Percentiles rank a stretch among this genome's conserved stretches.
These are phyloP conservation scores for Blastosporella zonata DNA, from an alignment of 1,284 basidiomycete genomes.

Conservation along the genomic window DNA sequence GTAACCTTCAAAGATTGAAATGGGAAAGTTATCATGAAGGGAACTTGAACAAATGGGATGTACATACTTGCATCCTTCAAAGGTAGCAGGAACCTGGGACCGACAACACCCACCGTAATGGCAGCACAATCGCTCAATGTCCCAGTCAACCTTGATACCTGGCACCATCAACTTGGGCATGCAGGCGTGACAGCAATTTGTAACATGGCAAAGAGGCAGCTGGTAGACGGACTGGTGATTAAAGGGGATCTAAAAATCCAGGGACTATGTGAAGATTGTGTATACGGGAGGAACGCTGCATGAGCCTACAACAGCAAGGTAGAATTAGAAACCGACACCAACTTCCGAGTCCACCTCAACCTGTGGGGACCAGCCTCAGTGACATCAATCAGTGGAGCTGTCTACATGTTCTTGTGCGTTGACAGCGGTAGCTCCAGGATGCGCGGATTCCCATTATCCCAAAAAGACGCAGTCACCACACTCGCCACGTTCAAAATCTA, in stretches of 20 bases:
- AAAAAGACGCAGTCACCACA: conserved; percentile 15
- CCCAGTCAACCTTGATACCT: neutral
- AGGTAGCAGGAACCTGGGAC: neutral
- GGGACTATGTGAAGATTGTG: conserved; percentile 22
- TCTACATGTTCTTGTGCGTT: conserved; percentile 21
- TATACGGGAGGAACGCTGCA: conserved; percentile 20
- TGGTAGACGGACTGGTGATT: conserved; percentile 14
- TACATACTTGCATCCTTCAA: neutral
- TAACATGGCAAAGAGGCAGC: neutral
- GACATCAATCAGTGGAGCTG: conserved; percentile 5
- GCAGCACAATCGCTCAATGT: neutral
- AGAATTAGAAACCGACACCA: conserved; percentile 3
- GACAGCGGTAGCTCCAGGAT: conserved; percentile 13
- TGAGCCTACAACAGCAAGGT: conserved; percentile 17
- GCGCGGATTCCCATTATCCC: conserved; percentile 15
- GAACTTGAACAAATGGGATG: neutral
- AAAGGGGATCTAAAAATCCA: neutral
- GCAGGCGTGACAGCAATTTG: neutral
- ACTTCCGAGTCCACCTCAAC: conserved; percentile 10
- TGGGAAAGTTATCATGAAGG: neutral
- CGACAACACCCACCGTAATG: neutral
- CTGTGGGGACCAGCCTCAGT: conserved; percentile 12
- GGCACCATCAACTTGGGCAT: conserved; percentile 5
- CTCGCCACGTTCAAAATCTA: conserved; percentile 11
- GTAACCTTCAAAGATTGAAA: too few species aligned